Base-by-base conservation (phyloP, 176 grass and related monocot genomes). In the Triticum urartu region DNA sequence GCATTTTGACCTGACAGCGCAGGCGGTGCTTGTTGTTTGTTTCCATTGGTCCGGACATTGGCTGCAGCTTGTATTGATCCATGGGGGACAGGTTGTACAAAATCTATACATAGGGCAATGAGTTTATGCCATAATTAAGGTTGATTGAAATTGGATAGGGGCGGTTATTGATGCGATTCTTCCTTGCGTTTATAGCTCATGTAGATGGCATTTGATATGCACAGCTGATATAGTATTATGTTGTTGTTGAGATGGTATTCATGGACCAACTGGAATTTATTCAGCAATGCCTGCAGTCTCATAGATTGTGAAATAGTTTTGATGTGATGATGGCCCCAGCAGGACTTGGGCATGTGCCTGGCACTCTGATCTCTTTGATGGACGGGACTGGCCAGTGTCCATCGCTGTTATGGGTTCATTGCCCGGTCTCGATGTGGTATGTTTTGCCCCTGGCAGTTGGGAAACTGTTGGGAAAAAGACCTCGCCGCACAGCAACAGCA, bases 141-240 rank as follows among this genome's bases (percentile, higher is more conserved):
- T 60, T 59, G 77, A 85, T 71, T 40, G 39, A 77, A 87, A 84
- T 71, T 43, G 42, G 81, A 87, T 85, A 79, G 86, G 61, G 81
- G 28, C 6, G 14, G 48, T 71, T 85, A 50, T 81, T 76, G 39
- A 20, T 91, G 28, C 0, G 8, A 81, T 85, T 85, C 77, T 88
- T 91, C 70, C 38, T 43, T 43, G 42, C 42, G 40, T 82, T 50
- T 77, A 71, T 54, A 39, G 35, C 52, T 84, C 28, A 45, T 77
- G 82, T 64, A 81, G 89, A 70, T 81, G 21, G 63, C 78, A 25
- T 34, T 77, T 71, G n/a, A 72, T 82, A 61, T 58, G 33, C 24
- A 52, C 64, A 69, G 52, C 56, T 22, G 39, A 74, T 67, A 79
- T 58, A 69, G 26, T 39, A 52, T 11, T 77, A 40, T 62, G 14